Evolutionary conservation across 176 grass and related monocot species (phyloP), one percentile per base, ranked within the genome.

Genomic region (Olyra latifolia): DNA sequence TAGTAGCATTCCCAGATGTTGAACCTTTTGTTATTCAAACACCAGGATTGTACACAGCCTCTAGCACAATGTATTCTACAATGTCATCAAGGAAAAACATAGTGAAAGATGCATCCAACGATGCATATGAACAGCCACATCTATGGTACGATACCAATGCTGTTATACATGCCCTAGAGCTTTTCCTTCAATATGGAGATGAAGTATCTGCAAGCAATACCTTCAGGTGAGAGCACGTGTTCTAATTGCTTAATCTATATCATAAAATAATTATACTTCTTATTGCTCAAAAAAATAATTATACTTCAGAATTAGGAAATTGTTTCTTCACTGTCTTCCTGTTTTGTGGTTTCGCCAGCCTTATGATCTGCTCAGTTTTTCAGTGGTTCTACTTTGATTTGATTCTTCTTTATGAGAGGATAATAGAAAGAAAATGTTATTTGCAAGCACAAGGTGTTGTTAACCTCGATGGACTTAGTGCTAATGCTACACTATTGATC

Each of bases 1-100:
- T 97, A 27, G 86, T 93, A 49, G 86, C 94, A 68, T 97, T 97
- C 74, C 94, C 94, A 80, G 94, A 97, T 87, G 94, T 93, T 32
- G 88, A 93, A 66, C 91, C 94, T 59, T 97, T 76, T 28, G 27
- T 85, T 82, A 97, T 93, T 82, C 76, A 80, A 16, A 91, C 83
- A 62, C 62, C 69, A 62, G 72, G 79, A 30, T 77, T 85, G 62
- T 79, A 62, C 74, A 12, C 53, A 8, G 41, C 10, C 35, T 25
- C 39, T 76, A 72, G 23, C 68, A 49, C 71, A 65, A 62, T 17
- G 10, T 35, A 54, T 72, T 82, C 64, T 62, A 23, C 50, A 43
- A 35, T 75, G 47, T 16, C 69, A 71, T 71, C 57, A 46, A 72
- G 80, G 62, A 82, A 72, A 48, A 50, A 30, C 48, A 44, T 20